Conservation (phyloP, 495 filamentous ascomycete species). For the Talaromyces proteolyticus region DNA sequence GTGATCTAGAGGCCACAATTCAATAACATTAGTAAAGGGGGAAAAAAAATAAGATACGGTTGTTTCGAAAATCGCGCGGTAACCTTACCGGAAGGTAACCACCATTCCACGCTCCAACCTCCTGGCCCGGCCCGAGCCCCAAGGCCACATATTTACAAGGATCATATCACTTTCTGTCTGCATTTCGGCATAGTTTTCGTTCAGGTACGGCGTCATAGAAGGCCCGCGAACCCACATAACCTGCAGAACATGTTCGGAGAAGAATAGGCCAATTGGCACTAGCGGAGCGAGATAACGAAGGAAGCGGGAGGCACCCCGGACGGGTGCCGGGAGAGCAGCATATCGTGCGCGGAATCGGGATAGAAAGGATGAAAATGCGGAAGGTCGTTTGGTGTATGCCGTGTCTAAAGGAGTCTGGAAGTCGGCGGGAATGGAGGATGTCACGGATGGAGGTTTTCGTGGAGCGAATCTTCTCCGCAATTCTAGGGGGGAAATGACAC, state of each 20-base stretch:
- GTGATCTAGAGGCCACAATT: slow-evolving; percentile 47
- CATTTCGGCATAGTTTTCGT: slow-evolving; percentile 53
- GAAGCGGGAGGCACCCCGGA: slow-evolving; percentile 21
- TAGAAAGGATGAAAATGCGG: slow-evolving; percentile 15
- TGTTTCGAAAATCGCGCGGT: no score
- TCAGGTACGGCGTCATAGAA: slow-evolving; percentile 75
- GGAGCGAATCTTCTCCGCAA: background rate
- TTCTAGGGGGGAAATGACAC: slow-evolving; percentile 1
- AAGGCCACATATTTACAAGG: slow-evolving; percentile 41
- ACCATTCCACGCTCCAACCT: slow-evolving; percentile 47
- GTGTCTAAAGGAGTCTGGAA: background rate
- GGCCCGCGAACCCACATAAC: slow-evolving; percentile 59
- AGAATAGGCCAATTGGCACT: slow-evolving; percentile 58
- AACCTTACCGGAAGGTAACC: slow-evolving; percentile 44
- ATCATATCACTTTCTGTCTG: slow-evolving; percentile 46
- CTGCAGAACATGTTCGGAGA: slow-evolving; percentile 57
- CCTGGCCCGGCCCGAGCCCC: slow-evolving; percentile 17
- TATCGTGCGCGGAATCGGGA: slow-evolving; percentile 24
- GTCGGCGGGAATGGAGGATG: background rate
- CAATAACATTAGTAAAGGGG: background rate
- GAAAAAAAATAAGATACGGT: no score
- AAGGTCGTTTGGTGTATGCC: background rate
- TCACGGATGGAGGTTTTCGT: background rate
- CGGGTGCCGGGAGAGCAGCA: slow-evolving; percentile 23
- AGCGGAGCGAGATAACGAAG: slow-evolving; percentile 52